A percentile compares a stretch with the other conserved stretches of the same genome.
Evolutionary conservation across 2,329 filamentous ascomycete species (phyloP).

Genomic region (Fusarium hainanense): DNA sequence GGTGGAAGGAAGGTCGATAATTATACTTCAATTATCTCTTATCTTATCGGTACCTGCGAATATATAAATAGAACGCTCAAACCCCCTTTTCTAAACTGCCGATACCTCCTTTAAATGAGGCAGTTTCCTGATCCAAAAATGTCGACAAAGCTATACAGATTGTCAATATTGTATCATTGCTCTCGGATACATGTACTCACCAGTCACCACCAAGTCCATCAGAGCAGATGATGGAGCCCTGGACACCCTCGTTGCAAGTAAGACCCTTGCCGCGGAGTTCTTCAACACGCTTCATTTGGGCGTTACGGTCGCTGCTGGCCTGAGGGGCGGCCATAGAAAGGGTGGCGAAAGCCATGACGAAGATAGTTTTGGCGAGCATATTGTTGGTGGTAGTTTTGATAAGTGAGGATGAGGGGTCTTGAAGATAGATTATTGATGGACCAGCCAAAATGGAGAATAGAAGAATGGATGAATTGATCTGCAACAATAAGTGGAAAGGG

Average conservation of each 20-base stretch:
- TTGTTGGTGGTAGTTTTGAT: not conserved
- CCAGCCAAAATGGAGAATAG: not conserved
- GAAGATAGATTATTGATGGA: not conserved
- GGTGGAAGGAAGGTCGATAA: no score
- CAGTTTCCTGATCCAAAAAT: not conserved
- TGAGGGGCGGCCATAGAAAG: not conserved
- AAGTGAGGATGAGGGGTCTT: not conserved
- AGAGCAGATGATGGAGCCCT: not conserved
- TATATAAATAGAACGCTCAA: not conserved
- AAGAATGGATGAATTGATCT: no score
- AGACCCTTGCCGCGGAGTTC: not conserved
- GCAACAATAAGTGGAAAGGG: not conserved
- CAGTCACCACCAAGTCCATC: not conserved
- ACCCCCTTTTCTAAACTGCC: not conserved
- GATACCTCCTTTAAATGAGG: not conserved
- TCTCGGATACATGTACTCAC: not conserved
- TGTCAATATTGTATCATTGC: not conserved
- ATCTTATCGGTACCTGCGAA: not conserved
- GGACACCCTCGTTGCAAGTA: not conserved
- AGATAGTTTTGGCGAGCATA: not conserved
- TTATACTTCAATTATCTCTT: not conserved
- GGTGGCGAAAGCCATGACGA: not conserved
- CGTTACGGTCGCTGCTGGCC: not conserved
- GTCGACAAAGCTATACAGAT: not conserved
- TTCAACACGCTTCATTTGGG: not conserved